Percentiles rank a stretch among this genome's conserved stretches.
These are phyloP conservation scores for Mycena sanguinolenta DNA, from an alignment of 768 basidiomycete species.

Conservation along the genomic window DNA sequence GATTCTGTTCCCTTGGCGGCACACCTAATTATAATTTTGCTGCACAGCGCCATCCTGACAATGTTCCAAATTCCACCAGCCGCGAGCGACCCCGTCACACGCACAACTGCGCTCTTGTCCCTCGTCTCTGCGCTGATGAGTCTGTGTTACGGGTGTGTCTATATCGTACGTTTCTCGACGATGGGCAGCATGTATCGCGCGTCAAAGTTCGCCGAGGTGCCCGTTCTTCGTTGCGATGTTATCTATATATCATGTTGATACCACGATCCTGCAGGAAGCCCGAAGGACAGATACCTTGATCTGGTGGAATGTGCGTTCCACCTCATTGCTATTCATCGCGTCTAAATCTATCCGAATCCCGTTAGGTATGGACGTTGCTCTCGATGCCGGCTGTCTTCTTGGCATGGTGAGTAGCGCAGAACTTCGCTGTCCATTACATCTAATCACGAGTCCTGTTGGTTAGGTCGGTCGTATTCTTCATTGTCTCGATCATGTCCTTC, in stretches of 20 bases:
- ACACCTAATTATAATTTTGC: background rate
- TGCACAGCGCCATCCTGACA: slow-evolving; percentile 70
- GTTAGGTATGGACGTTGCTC: slow-evolving; percentile 66
- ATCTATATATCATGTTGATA: background rate
- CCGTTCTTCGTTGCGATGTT: slow-evolving; percentile 2
- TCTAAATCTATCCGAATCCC: background rate
- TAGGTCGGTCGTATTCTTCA: slow-evolving; percentile 78
- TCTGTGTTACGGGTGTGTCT: slow-evolving; percentile 79
- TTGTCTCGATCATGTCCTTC: slow-evolving; percentile 72
- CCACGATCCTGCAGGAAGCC: slow-evolving; percentile 62
- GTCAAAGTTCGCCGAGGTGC: slow-evolving; percentile 79
- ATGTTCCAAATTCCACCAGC: slow-evolving; percentile 73
- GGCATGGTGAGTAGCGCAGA: slow-evolving; percentile 61
- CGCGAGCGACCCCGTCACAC: slow-evolving; percentile 70
- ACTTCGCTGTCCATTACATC: background rate
- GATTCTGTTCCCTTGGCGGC: background rate
- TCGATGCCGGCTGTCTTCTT: slow-evolving; percentile 80
- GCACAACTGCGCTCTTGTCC: slow-evolving; percentile 74
- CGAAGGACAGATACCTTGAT: slow-evolving; percentile 48
- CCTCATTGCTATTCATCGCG: background rate
- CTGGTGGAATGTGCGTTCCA: slow-evolving; percentile 59
- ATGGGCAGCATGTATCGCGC: slow-evolving; percentile 83
- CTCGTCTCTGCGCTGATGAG: slow-evolving; percentile 78
- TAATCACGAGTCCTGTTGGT: background rate
- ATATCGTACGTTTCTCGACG: slow-evolving; percentile 77